A percentile compares a stretch with the other conserved stretches of the same genome.
These are phyloP conservation scores for Cadophora gregata DNA, from an alignment of 2,329 filamentous ascomycete genomes.

Conservation along the genomic window DNA sequence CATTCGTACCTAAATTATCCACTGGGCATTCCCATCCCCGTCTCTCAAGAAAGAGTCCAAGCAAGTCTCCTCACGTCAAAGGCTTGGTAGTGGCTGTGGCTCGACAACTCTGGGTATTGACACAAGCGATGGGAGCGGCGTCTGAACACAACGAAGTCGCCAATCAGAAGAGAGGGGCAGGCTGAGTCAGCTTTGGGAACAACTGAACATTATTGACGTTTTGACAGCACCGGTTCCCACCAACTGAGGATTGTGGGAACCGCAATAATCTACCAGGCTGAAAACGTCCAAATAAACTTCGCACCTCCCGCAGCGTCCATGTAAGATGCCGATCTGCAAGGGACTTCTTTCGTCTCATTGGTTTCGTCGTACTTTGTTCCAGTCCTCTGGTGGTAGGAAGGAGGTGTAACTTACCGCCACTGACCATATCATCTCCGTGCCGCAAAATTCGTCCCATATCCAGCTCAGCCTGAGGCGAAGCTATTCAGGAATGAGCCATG, in stretches of 20 bases:
- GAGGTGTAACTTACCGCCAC: not conserved
- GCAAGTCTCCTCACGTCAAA: not conserved
- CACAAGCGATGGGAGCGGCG: not conserved
- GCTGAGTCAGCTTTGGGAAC: not conserved
- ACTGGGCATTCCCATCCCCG: not conserved
- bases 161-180: not conserved
- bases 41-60: not conserved
- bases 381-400: not conserved
- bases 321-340: not conserved
- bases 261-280: not conserved
- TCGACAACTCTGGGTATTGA: too few species aligned
- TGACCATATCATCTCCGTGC: not conserved
- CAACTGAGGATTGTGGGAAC: not conserved
- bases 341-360: not conserved
- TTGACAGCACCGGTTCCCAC: not conserved
- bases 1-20: not conserved
- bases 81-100: not conserved
- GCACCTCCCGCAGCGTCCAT: not conserved
- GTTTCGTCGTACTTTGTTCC: not conserved
- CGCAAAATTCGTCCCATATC: not conserved
- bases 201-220: not conserved
- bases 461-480: slow-evolving; percentile 6
- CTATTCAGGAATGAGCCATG: not conserved
- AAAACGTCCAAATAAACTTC: not conserved
- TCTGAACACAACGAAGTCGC: not conserved